These are phyloP conservation scores for Saitozyma podzolica DNA, from an alignment of 768 basidiomycete species.

Conservation along the genomic window DNA sequence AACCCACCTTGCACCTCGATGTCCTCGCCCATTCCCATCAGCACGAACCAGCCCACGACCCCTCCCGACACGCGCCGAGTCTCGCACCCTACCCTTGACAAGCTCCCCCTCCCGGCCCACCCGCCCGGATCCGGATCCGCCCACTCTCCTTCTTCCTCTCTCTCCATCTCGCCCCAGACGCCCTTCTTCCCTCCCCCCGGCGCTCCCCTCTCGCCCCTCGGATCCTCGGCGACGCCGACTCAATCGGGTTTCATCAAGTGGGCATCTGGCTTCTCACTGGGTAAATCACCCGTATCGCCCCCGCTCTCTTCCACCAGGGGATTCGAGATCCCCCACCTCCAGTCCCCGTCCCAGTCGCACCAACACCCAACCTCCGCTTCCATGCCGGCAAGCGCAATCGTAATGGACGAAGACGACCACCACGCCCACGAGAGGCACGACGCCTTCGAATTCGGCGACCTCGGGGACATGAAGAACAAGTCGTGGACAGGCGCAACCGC, in stretches of 20 bases:
- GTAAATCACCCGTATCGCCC: slow-evolving; percentile 15
- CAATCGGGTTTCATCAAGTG: slow-evolving; percentile 26
- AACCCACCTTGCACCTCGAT: slow-evolving; percentile 7
- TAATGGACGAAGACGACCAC: slow-evolving; percentile 12
- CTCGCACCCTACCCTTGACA: no score
- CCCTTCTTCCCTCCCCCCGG: slow-evolving; percentile 27
- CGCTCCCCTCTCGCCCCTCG: not conserved
- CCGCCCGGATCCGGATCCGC: slow-evolving; percentile 1
- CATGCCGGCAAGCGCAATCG: slow-evolving; percentile 1
- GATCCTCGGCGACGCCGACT: no score
- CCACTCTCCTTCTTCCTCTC: slow-evolving; percentile 18
- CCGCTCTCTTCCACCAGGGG: not conserved
- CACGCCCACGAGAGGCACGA: slow-evolving; percentile 40
- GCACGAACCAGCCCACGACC: no score
- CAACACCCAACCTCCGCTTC: slow-evolving; percentile 6
- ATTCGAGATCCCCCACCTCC: slow-evolving; percentile 17
- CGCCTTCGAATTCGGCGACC: slow-evolving; percentile 47
- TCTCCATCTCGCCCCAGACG: slow-evolving; percentile 37
- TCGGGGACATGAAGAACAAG: slow-evolving; percentile 22
- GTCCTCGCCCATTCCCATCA: slow-evolving; percentile 6
- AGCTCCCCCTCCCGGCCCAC: not conserved
- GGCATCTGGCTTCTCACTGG: slow-evolving; percentile 24
- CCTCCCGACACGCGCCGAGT: no score
- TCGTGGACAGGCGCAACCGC: slow-evolving; percentile 20
- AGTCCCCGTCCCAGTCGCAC: not conserved